Evolutionary conservation across 495 filamentous ascomycete genomes (phyloP), one percentile per base, ranked within the genome.

Genomic region (Aspergillus diversus): DNA sequence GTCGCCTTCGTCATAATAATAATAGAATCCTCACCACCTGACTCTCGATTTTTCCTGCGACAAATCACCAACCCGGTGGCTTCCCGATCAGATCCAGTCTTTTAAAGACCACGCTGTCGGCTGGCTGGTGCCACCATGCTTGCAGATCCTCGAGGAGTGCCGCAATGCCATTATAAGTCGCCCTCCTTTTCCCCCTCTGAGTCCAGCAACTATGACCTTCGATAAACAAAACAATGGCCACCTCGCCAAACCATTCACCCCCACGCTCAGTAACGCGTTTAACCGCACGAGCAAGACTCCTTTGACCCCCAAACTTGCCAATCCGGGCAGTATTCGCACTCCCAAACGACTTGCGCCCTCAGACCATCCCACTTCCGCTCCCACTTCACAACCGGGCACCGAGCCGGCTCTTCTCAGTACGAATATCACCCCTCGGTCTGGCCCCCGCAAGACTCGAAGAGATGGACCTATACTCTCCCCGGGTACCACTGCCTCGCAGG

Each of bases 401-500:
- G 67, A 80, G 57, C 67, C 84, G 12, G 65, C 84, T 27, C 86
- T 84, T 59, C 75, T 91, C 34, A 87, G 72, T 74, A 80, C 77
- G 68, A 92, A 91, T 63, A 79, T 91, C 63, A 92, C 90, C 27
- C 89, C 90, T 57, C 83, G 91, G 63, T 91, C 90, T 31, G 86
- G 84, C 9, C 78, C 87, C 3, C 82, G 90, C 55, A 87, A 80
- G 69, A 84, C 76, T 55, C 84, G 90, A 63, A 88, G 87, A 43
- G 88, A 92, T 71, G 89, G 82, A 54, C 66, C 82, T 12, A 81
- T 81, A 60, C 79, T 81, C 53, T 91, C 89, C 2, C 87, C 89
- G 5, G 84, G 75, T 43, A 81, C 78, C 42, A 85, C 83, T 1
- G 81, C 85, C 4, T 81, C 73, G 21, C 69, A 66, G 8, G 55